Evolutionary conservation across 306 rosid genomes (phyloP), one percentile per base, ranked within the genome.

Genomic region (Lathyrus tuberosus): DNA sequence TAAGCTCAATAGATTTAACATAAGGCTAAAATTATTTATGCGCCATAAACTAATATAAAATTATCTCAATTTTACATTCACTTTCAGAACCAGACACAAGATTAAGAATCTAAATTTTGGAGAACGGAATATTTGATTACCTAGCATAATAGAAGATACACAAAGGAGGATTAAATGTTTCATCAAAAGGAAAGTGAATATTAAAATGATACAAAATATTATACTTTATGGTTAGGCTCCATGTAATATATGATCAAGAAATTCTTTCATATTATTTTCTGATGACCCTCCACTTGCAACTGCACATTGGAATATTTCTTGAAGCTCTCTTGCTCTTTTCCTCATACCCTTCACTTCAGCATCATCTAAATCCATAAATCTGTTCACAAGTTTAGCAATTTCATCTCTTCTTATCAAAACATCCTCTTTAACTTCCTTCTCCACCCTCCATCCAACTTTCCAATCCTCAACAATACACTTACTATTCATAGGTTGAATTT

Each of bases 391-490:
- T 10, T 4, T 26, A 57, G 78, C 73, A 66, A 84, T 84, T 58
- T 84, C 88, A 15, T 80, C 78, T 60, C 54, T 79, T 10, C 26
- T 69, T 6, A 86, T 79, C 84, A 79, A 64, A 67, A 33, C 59
- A 14, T 33, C 79, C 0, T 4, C 5, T 40, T 57, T 75, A 15
- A 10, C 77, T 10, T 73, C 65, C 11, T 4, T 73, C 70, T 58
- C 77, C 65, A 85, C 80, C 56, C 84, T 80, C 86, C 81, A 88
- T 13, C 94, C 94, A 65, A 76, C 65, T 54, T 84, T 82, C 90
- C 90, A 88, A 9, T 85, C 87, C 57, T 85, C 88, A 11, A 76
- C 84, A 0, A 88, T 71, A 0, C 62, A 15, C 71, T 80, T 79
- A 57, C 80, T 22, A 16, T 81, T 80, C 6, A 64, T 2, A 0